Percentiles rank a stretch among this genome's conserved stretches.
Evolutionary conservation across 2,329 filamentous ascomycete genomes (phyloP).

Genomic region (Fusarium bactridioides): DNA sequence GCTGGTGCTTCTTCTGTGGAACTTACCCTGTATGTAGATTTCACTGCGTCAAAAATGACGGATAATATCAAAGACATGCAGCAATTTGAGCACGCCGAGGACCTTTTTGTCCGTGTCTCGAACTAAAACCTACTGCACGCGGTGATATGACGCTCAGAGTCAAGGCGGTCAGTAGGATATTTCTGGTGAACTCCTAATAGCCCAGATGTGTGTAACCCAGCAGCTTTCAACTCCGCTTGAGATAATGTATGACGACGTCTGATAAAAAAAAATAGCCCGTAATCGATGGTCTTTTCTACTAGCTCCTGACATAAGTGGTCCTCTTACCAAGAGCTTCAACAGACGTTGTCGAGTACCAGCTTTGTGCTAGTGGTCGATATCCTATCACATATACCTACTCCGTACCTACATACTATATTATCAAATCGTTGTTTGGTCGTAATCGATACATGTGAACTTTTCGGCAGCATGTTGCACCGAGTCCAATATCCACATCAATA

Average conservation of each 20-base stretch:
- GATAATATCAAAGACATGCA: slow-evolving; percentile 2
- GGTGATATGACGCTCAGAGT: neutral
- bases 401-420: neutral
- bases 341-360: neutral
- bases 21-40: slow-evolving; percentile 31
- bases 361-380: neutral
- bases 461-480: neutral
- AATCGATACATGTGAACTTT: neutral
- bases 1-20: slow-evolving; percentile 6
- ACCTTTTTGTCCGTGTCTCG: slow-evolving; percentile 12
- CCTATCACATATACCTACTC: neutral
- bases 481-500: neutral
- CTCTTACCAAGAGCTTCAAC: slow-evolving; percentile 8
- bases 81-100: neutral
- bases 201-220: neutral
- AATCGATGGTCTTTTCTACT: neutral
- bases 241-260: slow-evolving; percentile 15
- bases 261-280: neutral
- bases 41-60: slow-evolving; percentile 1
- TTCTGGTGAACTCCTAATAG: neutral
- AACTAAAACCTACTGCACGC: neutral
- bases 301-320: neutral
- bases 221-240: neutral
- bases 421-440: neutral
- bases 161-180: slow-evolving; percentile 9